Percentiles rank a stretch among this genome's conserved stretches.
Conservation (phyloP, 768 basidiomycete genomes). For the Pholiota microspora region DNA sequence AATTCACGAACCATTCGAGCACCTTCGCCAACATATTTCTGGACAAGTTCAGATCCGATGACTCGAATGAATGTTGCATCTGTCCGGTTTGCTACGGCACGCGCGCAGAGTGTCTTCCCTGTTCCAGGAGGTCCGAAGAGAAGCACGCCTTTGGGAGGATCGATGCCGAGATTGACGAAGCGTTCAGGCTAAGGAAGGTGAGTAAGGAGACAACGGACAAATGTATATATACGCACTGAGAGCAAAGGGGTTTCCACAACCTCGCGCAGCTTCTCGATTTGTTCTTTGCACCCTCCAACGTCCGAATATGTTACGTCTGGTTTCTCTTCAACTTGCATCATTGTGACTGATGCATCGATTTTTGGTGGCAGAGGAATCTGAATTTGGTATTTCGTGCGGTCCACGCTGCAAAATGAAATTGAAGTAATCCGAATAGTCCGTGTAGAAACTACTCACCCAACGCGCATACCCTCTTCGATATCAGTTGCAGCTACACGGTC, state of each 20-base stretch:
- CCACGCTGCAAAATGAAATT: constrained; percentile 57
- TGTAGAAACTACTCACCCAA: constrained; percentile 78
- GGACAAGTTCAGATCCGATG: constrained; percentile 98
- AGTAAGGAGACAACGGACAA: constrained; percentile 9
- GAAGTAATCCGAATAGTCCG: no score
- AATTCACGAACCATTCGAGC: constrained; percentile 98
- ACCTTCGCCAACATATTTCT: constrained; percentile 99
- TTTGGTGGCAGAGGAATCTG: constrained; percentile 98
- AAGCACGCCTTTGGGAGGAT: constrained; percentile 97
- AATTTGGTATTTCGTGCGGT: constrained; percentile 96
- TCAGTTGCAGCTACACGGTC: constrained; percentile 97
- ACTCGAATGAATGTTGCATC: constrained; percentile 99
- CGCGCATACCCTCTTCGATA: constrained; percentile 99
- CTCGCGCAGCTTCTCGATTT: constrained; percentile 98
- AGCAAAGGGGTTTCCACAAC: constrained; percentile 96
- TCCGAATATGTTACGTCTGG: constrained; percentile 98
- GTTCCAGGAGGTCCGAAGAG: constrained; percentile 95
- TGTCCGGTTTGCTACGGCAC: constrained; percentile 97
- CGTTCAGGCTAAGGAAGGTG: constrained; percentile 82
- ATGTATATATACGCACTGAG: constrained; percentile 56
- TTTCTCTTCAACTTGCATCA: constrained; percentile 99
- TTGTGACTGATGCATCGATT: constrained; percentile 98
- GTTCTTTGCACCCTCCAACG: constrained; percentile 98
- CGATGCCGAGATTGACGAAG: constrained; percentile 97
- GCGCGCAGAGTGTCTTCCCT: constrained; percentile 98